Conservation (phyloP, 768 basidiomycete genomes). For the Naganishia randhawae region DNA sequence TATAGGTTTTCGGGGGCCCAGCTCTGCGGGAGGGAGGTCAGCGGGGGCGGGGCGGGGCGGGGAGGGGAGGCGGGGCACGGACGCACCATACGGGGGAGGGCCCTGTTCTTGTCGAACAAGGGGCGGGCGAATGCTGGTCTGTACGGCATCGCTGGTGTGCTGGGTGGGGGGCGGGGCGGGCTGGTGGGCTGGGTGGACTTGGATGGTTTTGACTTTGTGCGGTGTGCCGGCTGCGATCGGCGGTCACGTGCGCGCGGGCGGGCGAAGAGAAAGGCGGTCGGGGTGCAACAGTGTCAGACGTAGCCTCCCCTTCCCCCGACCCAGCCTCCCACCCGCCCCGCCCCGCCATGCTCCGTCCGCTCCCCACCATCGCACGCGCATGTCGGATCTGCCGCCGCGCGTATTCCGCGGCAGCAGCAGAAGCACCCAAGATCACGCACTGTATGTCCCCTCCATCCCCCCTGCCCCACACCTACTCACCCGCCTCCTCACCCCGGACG, state of each 20-base stretch:
- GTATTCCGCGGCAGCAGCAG: background rate
- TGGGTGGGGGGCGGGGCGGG: background rate
- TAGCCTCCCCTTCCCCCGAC: no score
- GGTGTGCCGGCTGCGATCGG: no score
- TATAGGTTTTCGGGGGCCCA: conserved; percentile 85
- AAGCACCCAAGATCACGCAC: conserved; percentile 2
- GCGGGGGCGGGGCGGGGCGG: background rate
- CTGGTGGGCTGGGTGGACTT: background rate
- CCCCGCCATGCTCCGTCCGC: background rate
- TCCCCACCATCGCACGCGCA: conserved; percentile 1
- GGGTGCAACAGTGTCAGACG: no score
- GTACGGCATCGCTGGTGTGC: conserved; percentile 38
- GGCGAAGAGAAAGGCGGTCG: no score
- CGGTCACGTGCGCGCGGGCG: no score
- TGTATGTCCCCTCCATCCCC: background rate
- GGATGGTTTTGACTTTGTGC: no score
- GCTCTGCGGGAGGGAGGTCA: conserved; percentile 58
- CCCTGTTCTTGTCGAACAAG: conserved; percentile 45
- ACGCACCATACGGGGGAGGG: conserved; percentile 49
- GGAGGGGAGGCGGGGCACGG: background rate
- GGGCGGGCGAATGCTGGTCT: conserved; percentile 38
- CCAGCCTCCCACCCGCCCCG: background rate
- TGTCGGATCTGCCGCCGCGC: background rate
- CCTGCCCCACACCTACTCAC: background rate
- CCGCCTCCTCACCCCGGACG: conserved; percentile 20